phyloP scores from a whole-genome alignment of 306 rosid species.

The Prunus mira region DNA sequence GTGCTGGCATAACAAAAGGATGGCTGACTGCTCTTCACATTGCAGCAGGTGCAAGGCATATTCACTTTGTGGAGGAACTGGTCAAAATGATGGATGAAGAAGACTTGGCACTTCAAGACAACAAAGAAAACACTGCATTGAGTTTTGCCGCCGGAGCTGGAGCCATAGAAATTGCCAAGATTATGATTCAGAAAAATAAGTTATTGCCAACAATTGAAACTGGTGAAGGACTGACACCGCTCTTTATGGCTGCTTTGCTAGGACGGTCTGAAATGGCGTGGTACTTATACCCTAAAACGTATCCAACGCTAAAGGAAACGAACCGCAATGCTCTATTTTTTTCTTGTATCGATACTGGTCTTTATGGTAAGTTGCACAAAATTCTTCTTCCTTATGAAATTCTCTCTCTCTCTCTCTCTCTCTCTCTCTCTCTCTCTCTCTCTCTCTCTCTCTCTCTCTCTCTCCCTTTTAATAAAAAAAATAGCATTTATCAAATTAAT shows the following conservation, averaged over 20 bases:
- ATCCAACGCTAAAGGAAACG: no score
- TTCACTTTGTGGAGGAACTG: constrained; percentile 15
- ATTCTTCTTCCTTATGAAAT: no score
- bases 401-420: no score
- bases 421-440: no score
- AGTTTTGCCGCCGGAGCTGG: constrained; percentile 17
- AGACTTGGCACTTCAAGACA: constrained; percentile 1
- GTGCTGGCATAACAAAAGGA: background rate
- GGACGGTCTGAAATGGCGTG: constrained; percentile 1
- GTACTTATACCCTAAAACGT: background rate
- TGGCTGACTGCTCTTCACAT: constrained; percentile 13
- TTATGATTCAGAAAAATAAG: background rate
- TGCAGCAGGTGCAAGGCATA: constrained; percentile 8
- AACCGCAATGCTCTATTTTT: background rate
- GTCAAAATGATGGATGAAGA: background rate
- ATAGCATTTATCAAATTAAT: no score
- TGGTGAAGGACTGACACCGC: background rate
- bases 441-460: no score
- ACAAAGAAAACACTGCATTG: constrained; percentile 7
- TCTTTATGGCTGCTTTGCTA: constrained; percentile 3
- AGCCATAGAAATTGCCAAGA: constrained; percentile 1
- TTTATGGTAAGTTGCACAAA: background rate
- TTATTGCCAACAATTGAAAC: background rate
- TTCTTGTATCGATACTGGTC: background rate
- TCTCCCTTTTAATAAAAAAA: no score